These are phyloP conservation scores for Colletotrichum salicis DNA, from an alignment of 2,329 filamentous ascomycete genomes.

Conservation along the genomic window DNA sequence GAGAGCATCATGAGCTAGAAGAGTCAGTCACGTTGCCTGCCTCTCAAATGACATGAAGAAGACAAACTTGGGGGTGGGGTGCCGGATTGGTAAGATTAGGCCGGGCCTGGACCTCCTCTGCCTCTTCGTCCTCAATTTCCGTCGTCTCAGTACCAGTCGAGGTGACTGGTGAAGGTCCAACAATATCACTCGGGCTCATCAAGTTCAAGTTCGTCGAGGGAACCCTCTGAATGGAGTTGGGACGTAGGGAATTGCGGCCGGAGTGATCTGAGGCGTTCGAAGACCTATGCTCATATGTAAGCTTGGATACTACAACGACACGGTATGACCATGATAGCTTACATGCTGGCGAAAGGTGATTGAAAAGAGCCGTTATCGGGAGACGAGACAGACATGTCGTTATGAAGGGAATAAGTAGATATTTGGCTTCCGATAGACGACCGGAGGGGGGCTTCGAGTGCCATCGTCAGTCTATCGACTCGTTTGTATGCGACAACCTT, in stretches of 20 bases:
- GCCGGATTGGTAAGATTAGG: conserved; percentile 47
- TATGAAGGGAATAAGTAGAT: conserved; percentile 63
- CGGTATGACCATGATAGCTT: conserved; percentile 42
- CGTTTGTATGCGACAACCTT: not conserved
- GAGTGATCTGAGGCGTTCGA: conserved; percentile 49
- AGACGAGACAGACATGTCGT: conserved; percentile 65
- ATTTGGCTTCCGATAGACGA: conserved; percentile 69
- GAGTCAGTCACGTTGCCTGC: not conserved
- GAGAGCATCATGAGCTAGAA: conserved; percentile 61
- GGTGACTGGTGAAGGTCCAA: conserved; percentile 85
- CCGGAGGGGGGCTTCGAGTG: conserved; percentile 70
- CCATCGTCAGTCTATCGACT: conserved; percentile 56
- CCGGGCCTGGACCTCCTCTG: conserved; percentile 66
- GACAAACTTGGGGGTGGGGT: conserved; percentile 51
- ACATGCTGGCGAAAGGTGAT: conserved; percentile 64
- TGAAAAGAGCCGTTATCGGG: conserved; percentile 61
- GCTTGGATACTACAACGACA: not conserved
- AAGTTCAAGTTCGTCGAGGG: conserved; percentile 65
- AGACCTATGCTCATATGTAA: conserved; percentile 51
- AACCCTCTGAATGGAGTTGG: conserved; percentile 59
- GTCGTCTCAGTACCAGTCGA: conserved; percentile 86
- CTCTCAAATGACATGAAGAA: not conserved
- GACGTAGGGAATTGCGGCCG: conserved; percentile 61
- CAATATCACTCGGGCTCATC: conserved; percentile 73
- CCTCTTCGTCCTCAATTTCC: conserved; percentile 82